Evolutionary conservation across 176 grass and related monocot species (phyloP), one percentile per base, ranked within the genome.

Genomic region (Aegilops umbellulata): DNA sequence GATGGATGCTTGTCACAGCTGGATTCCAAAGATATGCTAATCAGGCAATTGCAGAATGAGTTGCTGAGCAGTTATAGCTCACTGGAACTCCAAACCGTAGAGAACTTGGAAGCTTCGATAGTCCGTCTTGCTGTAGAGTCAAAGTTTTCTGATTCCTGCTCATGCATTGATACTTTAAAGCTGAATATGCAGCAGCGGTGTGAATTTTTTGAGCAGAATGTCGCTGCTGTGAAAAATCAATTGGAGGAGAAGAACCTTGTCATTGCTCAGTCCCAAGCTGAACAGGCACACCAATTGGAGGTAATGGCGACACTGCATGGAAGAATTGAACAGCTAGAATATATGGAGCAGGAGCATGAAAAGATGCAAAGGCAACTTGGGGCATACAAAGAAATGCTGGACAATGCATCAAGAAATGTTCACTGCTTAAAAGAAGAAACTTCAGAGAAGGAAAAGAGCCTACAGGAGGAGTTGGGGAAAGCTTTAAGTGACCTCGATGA

Each of bases 351-450:
- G 81, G 94, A 95, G 30, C 79, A 88, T 8, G 38, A 61, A 38
- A 79, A 87, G 41, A 58, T 87, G 82, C 80, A 89, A 79, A 83
- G 22, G 80, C 86, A 91, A 64, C 57, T 98, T 39, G 87, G 80
- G 22, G 60, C 41, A 25, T 98, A 85, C 86, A 91, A 89, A 86
- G 82, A 84, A 82, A 92, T 90, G 93, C 78, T 92, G 36, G 86
- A 85, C 6, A 78, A 72, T 55, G 80, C 72, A 51, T 91, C 73
- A 69, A 89, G 51, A 72, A 81, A 87, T 82, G 69, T 87, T 87
- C 65, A 89, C 30, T 73, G 65, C 65, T 75, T 93, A 44, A 95
- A 90, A 86, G 92, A 86, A 66, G 82, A 89, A 78, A 66, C 82
- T 87, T 83, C 79, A 74, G 58, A 83, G 60, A 92, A 85, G 46